Conservation (phyloP, 768 basidiomycete species). For the Phlegmacium glaucopus region DNA sequence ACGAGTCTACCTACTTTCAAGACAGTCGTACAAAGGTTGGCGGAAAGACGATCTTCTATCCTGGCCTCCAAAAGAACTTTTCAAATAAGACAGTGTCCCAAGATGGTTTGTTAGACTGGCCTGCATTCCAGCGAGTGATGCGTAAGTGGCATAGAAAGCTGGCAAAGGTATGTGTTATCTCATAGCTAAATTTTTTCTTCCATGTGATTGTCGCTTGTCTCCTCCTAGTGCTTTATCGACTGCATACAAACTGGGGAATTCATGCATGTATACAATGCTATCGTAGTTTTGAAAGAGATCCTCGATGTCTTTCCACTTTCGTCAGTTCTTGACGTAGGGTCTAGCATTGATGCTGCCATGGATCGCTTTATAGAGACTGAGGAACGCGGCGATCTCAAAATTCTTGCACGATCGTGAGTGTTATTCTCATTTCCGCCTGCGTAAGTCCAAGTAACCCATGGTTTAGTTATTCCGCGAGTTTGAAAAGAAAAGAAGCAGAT, state of each 20-base stretch:
- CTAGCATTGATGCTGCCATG: constrained; percentile 55
- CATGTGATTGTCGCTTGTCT: neutral
- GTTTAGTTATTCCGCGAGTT: constrained; percentile 63
- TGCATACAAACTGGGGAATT: constrained; percentile 89
- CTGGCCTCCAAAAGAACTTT: constrained; percentile 62
- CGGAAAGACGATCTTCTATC: constrained; percentile 58
- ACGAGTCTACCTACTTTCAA: constrained; percentile 69
- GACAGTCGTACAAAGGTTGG: constrained; percentile 66
- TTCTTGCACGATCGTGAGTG: constrained; percentile 71
- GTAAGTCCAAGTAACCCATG: constrained; percentile 1
- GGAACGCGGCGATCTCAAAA: constrained; percentile 80
- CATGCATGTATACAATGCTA: constrained; percentile 97
- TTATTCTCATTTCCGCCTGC: neutral
- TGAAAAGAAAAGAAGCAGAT: constrained; percentile 68
- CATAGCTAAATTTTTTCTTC: neutral
- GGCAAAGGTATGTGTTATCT: constrained; percentile 44
- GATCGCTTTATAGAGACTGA: constrained; percentile 70
- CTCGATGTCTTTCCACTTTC: constrained; percentile 84
- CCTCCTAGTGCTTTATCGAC: constrained; percentile 63
- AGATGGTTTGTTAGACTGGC: constrained; percentile 65
- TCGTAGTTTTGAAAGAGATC: constrained; percentile 89
- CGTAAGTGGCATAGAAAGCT: constrained; percentile 86
- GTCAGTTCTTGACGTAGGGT: constrained; percentile 52
- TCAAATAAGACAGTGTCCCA: constrained; percentile 39
- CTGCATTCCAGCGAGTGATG: constrained; percentile 62